Base-by-base conservation (phyloP, 164 flowering plant species). In the Tetracentron sinense region DNA sequence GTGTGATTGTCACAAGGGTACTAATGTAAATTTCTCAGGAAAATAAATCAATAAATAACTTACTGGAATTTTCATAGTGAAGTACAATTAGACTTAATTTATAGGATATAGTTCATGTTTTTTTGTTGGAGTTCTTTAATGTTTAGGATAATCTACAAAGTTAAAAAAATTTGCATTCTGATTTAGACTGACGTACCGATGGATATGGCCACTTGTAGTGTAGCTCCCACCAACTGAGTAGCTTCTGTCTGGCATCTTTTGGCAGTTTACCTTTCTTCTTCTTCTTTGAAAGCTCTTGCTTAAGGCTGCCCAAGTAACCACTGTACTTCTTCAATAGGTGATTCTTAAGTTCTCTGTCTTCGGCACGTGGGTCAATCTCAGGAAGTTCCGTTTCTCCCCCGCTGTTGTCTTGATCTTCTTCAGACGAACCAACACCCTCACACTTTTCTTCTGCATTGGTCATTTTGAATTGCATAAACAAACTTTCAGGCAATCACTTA, bases 191-290 rank as follows among this genome's bases (percentile, higher is more conserved):
- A 70, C 78, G 10, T 84, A 92, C 98, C 58, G 96, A 88, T 48
- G 96, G 98, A 66, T 93, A 92, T 10, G 98, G 98, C 98, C 98
- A 92, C 71, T 92, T 92, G 78, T 92, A 88, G 75, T 92, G 98
- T 35, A 82, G 64, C 61, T 85, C 96, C 98, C 98, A 93, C 98
- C 98, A 93, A 62, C 69, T 80, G 51, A 93, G 88, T 4, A 93
- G 77, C 80, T 93, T 88, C 64, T 90, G 98, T 57, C 98, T 75
- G 11, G 98, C 98, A 14, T 93, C 98, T 81, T 93, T 93, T 47
- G 98, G 98, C 21, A 93, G 78, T 69, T 93, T 93, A 27, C 96
- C 96, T 77, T 90, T 90, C 85, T 93, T 93, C 80, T 83, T 87
- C 58, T 93, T 93, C 90, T 90, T 93, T n/a, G 95, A 87, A 49